Evolutionary conservation across 2,329 filamentous ascomycete genomes (phyloP).

Genomic region (Metarhizium sp.): DNA sequence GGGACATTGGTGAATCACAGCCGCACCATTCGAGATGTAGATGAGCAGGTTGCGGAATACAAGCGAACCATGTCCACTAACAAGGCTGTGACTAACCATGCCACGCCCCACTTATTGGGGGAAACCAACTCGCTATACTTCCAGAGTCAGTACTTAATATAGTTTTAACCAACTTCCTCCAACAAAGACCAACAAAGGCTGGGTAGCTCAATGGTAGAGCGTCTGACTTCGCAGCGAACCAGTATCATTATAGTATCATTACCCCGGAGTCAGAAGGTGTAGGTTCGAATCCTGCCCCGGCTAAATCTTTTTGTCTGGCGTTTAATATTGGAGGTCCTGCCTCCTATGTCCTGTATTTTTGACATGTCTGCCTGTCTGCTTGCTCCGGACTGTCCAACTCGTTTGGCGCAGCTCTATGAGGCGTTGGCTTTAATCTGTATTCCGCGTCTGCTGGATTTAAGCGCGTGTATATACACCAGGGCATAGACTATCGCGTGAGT

Average conservation of each 20-base stretch:
- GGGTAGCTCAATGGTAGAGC: too few relatives aligned
- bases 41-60: background rate
- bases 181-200: too few relatives aligned
- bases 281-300: too few relatives aligned
- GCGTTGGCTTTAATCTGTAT: constrained; percentile 51
- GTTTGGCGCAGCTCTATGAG: constrained; percentile 60
- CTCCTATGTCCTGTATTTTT: too few relatives aligned
- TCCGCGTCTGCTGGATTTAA: constrained; percentile 44
- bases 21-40: constrained; percentile 27
- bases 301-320: too few relatives aligned
- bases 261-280: too few relatives aligned
- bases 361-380: too few relatives aligned
- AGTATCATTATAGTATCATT: constrained; percentile 11
- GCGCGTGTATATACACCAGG: constrained; percentile 55
- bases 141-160: constrained; percentile 25
- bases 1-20: constrained; percentile 56
- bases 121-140: constrained; percentile 56
- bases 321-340: too few relatives aligned
- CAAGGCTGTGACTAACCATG: constrained; percentile 23
- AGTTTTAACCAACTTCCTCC: too few relatives aligned
- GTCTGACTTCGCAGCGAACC: constrained; percentile 28
- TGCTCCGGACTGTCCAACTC: constrained; percentile 43
- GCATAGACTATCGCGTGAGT: constrained; percentile 45
- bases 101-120: constrained; percentile 43
- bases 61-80: constrained; percentile 33